phyloP scores from a whole-genome alignment of 148 eudicot species.

The Pouteria glomerata region DNA sequence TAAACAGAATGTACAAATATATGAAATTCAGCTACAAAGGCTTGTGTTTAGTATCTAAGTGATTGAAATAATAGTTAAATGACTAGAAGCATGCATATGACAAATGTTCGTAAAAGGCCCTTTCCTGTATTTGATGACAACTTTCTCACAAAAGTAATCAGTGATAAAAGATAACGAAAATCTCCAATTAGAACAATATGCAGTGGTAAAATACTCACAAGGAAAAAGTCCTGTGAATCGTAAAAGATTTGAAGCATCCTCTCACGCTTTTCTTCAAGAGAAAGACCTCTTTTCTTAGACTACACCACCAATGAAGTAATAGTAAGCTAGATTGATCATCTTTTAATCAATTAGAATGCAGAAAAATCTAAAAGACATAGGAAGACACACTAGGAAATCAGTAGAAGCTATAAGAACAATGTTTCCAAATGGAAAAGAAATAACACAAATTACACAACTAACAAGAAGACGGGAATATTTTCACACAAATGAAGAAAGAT shows the following conservation, averaged over 20 bases:
- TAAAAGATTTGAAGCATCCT: slow-evolving; percentile 93
- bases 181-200: not conserved
- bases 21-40: too few relatives aligned
- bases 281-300: slow-evolving; percentile 99
- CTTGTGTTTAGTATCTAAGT: not conserved
- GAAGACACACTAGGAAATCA: not conserved
- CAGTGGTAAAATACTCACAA: slow-evolving; percentile 50
- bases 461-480: not conserved
- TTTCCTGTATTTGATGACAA: not conserved
- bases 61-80: not conserved
- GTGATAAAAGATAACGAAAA: not conserved
- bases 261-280: slow-evolving; percentile 95
- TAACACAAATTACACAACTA: not conserved
- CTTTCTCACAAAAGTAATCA: not conserved
- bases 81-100: not conserved
- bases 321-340: not conserved
- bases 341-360: not conserved
- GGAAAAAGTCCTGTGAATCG: slow-evolving; percentile 91
- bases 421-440: not conserved
- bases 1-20: too few relatives aligned
- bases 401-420: not conserved
- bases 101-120: not conserved
- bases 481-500: not conserved
- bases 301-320: slow-evolving; percentile 18
- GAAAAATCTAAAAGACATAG: not conserved